Evolutionary conservation across 176 grass and related monocot species (phyloP).

Genomic region (Carex scoparia): DNA sequence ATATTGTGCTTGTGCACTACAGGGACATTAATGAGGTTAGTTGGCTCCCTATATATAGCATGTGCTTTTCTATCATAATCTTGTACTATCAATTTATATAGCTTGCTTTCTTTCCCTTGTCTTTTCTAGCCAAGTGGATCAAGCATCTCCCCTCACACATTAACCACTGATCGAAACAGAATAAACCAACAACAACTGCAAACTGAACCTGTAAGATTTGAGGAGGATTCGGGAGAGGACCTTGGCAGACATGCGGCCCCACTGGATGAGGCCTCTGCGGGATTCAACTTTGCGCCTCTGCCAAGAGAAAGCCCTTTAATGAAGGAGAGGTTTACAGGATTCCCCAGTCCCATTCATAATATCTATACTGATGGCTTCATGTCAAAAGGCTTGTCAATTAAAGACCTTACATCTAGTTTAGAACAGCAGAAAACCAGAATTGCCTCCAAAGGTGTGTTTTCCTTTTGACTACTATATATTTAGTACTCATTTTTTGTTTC

Average conservation of each 20-base stretch:
- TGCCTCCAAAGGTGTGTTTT: constrained; percentile 3
- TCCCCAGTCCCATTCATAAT: neutral
- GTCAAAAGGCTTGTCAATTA: constrained; percentile 14
- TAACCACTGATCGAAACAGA: neutral
- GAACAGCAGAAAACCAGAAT: neutral
- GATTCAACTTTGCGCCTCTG: constrained; percentile 8
- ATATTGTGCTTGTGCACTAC: constrained; percentile 45
- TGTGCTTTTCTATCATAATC: neutral
- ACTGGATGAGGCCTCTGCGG: neutral
- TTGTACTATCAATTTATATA: constrained; percentile 1
- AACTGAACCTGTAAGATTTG: neutral
- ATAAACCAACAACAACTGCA: neutral
- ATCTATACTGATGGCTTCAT: constrained; percentile 9
- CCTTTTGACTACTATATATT: neutral
- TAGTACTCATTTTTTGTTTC: neutral
- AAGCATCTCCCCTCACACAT: constrained; percentile 19
- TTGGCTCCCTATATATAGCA: neutral
- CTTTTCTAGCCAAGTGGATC: constrained; percentile 7
- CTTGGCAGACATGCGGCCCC: neutral
- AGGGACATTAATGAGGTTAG: constrained; percentile 37
- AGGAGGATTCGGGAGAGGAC: neutral
- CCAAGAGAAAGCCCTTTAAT: neutral
- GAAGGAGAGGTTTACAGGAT: constrained; percentile 14
- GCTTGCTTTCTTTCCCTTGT: neutral
- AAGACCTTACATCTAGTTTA: constrained; percentile 13